Evolutionary conservation across 331 rosid species (phyloP).

Genomic region (Pyracantha coccinea): DNA sequence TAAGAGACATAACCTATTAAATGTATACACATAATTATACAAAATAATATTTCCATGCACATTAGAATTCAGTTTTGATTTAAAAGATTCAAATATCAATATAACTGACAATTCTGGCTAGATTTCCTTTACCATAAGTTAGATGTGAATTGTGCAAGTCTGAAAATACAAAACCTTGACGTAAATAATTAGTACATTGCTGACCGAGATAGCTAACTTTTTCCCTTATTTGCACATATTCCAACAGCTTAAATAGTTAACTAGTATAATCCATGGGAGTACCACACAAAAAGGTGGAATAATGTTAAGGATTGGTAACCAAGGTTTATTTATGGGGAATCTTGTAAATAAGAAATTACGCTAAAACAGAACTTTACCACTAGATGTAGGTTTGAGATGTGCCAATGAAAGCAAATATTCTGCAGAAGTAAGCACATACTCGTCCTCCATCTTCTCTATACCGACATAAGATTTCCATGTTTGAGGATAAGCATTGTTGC

Average conservation of each 20-base stretch:
- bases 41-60: not conserved
- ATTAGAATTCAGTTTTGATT: not conserved
- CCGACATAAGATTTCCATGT: constrained; percentile 39
- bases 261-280: not conserved
- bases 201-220: not conserved
- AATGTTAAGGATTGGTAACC: not conserved
- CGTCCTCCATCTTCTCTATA: constrained; percentile 72
- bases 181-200: not conserved
- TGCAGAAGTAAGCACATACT: constrained; percentile 77
- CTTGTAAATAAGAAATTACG: not conserved
- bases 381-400: constrained; percentile 58
- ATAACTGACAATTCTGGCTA: not conserved
- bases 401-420: constrained; percentile 69
- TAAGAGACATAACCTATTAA: too few relatives aligned
- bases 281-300: not conserved
- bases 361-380: constrained; percentile 43
- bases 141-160: not conserved
- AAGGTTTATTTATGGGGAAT: not conserved
- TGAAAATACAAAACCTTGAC: not conserved
- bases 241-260: not conserved
- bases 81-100: not conserved
- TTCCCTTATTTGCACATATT: not conserved
- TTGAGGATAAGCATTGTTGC: constrained; percentile 41
- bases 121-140: not conserved
- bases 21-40: too few relatives aligned